Base-by-base conservation (phyloP, 1,139 yeast genomes). In the Yamadazyma oceani region DNA sequence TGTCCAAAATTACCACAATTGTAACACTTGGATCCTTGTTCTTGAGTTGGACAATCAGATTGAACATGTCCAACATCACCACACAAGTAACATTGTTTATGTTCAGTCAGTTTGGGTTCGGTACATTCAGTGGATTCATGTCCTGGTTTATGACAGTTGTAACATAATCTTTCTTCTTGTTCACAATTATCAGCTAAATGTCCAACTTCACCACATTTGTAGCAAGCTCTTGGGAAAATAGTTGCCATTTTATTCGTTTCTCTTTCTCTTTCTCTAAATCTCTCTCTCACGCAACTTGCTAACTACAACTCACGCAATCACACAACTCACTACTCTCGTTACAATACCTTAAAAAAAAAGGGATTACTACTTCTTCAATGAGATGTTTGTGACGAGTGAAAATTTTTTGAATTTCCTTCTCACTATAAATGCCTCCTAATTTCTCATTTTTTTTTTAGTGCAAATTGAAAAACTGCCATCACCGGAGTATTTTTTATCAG, bases 141-240 rank as follows among this genome's bases (percentile, higher is more conserved):
- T 48, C 95, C 95, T 44, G 95, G 84, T 64, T 82, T 76, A 60
- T 84, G 86, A 67, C 96, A 88, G 80, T 88, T 88, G 83, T 87
- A 88, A 69, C 96, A 88, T 59, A 88, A 74, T 69, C 92, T 82
- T 64, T 82, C 87, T 44, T 82, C 75, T 64, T 85, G 87, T 51
- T 80, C 78, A 67, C 96, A 88, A 60, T 78, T 82, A 60, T 85
- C 95, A 47, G 96, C 96, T 58, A 86, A 76, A 73, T 88, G 96
- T 53, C 96, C 96, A 51, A 85, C 76, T 69, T 86, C 87, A 57
- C 96, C 96, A 71, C 96, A 89, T 67, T 86, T 87, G 76, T 80
- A 85, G 73, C 94, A 85, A 51, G 89, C 83, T 78, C 85, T 83
- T 68, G 87, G 88, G 70, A 80, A 83, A 63, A 78, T 75, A 52